Conservation (phyloP, 352 stramenopile genomes). For the Phytophthora litchii region DNA sequence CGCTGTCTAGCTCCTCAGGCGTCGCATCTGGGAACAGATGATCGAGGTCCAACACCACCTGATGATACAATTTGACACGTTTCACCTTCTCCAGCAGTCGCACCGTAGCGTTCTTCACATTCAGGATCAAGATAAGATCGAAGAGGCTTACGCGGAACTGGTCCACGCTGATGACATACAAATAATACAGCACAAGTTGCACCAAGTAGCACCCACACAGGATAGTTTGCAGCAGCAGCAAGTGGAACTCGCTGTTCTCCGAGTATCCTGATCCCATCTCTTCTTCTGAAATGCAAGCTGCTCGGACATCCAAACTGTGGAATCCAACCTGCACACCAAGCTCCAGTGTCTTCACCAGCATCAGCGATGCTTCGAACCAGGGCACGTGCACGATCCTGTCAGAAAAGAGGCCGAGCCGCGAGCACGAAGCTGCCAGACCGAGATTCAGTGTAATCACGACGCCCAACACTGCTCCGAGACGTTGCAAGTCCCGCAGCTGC, state of each 20-base stretch:
- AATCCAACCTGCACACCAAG: slow-evolving; percentile 75
- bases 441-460: slow-evolving; percentile 50
- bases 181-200: slow-evolving; percentile 77
- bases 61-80: slow-evolving; percentile 71
- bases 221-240: slow-evolving; percentile 69
- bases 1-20: slow-evolving; percentile 52
- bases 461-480: slow-evolving; percentile 52
- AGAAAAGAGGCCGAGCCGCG: slow-evolving; percentile 49
- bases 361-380: slow-evolving; percentile 75
- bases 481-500: slow-evolving; percentile 57
- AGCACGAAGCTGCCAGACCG: slow-evolving; percentile 42
- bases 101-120: slow-evolving; percentile 82
- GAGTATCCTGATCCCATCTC: slow-evolving; percentile 37
- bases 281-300: slow-evolving; percentile 32
- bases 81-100: slow-evolving; percentile 70
- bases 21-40: slow-evolving; percentile 65
- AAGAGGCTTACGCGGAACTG: slow-evolving; percentile 81
- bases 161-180: slow-evolving; percentile 84
- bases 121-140: slow-evolving; percentile 81
- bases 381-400: slow-evolving; percentile 66
- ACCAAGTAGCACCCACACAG: slow-evolving; percentile 68
- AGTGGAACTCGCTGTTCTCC: slow-evolving; percentile 69
- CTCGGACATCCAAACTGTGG: slow-evolving; percentile 59
- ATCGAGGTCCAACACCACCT: slow-evolving; percentile 75
- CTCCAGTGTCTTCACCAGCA: slow-evolving; percentile 71